Conservation (phyloP, 768 basidiomycete genomes). For the Suillus subaureus region DNA sequence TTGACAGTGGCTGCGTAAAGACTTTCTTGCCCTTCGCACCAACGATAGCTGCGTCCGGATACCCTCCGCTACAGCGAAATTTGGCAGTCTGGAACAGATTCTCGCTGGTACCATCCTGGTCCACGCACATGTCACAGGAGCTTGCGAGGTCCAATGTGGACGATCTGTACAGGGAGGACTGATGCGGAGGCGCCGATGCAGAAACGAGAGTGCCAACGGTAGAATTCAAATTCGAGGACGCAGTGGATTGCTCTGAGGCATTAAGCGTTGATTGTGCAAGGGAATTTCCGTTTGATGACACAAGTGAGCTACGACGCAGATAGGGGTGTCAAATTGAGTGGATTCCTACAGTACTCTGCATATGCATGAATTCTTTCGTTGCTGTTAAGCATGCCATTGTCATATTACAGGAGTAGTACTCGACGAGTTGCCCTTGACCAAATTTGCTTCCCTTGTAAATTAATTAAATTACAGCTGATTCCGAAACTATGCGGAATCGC, state of each 20-base stretch:
- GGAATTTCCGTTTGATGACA: too few species aligned
- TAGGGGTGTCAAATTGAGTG: too few species aligned
- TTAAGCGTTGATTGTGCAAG: too few species aligned
- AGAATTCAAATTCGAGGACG: conserved; percentile 18
- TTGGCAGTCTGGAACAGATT: conserved; percentile 2
- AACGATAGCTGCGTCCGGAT: conserved; percentile 19
- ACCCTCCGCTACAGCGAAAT: conserved; percentile 14
- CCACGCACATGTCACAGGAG: conserved; percentile 15
- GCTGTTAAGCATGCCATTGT: too few species aligned
- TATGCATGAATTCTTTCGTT: too few species aligned
- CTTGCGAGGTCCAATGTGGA: conserved; percentile 33
- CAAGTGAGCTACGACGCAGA: too few species aligned
- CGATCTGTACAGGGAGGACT: conserved; percentile 27
- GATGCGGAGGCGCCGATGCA: conserved; percentile 37
- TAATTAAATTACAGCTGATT: too few species aligned
- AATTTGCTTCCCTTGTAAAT: too few species aligned
- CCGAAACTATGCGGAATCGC: too few species aligned
- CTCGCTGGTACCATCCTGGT: not conserved
- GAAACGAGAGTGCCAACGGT: conserved; percentile 42
- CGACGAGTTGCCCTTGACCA: too few species aligned
- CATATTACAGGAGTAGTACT: too few species aligned
- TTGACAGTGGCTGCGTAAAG: conserved; percentile 44
- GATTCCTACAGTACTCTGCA: too few species aligned
- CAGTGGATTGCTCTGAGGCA: not conserved
- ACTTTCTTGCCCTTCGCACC: conserved; percentile 31